Evolutionary conservation across 2,329 filamentous ascomycete genomes (phyloP), one percentile per base, ranked within the genome.

Genomic region (Scleromitrula shiraiana): DNA sequence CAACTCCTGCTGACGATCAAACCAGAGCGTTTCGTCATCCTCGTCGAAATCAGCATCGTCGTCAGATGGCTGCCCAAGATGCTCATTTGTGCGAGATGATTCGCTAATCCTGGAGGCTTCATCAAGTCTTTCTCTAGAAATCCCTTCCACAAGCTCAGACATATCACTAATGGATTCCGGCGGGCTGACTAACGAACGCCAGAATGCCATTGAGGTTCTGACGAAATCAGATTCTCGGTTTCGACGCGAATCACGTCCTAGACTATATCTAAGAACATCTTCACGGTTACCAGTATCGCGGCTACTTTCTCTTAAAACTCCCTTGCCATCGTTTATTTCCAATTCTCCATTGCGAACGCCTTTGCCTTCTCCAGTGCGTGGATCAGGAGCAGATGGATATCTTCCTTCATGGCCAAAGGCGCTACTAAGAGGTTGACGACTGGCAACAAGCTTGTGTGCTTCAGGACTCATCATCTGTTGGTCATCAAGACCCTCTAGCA

Each of bases 401-500:
- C 75, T 72, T 1, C 83, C 83, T 51, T 87, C 83, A 36, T 87
- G 80, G 1, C 85, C 85, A 53, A 89, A 89, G 41, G 79, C 67
- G 55, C 79, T 80, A 62, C 85, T 90, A 38, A 91, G 74, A 0
- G 87, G 86, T 57, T 88, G 84, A 35, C 85, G 78, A 44, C 83
- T 80, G 12, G 82, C 77, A 10, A 93, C 78, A 6, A 94, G 76
- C 57, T 91, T 84, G 50, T 85, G 80, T 9, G 86, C 81, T 56
- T 89, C 82, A 17, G 80, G 81, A 51, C 85, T 85, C 30, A 86
- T 78, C 64, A 87, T 79, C 46, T 85, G 77, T 61, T 90, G 85
- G 53, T 90, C 85, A 59, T 90, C 85, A 53, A 89, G 74, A 2
- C 81, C 82, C 49, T 86, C 82, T 5, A 91, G 73, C 51, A 90